phyloP scores from a whole-genome alignment of 768 basidiomycete genomes.

The Cystoderma amianthinum region DNA sequence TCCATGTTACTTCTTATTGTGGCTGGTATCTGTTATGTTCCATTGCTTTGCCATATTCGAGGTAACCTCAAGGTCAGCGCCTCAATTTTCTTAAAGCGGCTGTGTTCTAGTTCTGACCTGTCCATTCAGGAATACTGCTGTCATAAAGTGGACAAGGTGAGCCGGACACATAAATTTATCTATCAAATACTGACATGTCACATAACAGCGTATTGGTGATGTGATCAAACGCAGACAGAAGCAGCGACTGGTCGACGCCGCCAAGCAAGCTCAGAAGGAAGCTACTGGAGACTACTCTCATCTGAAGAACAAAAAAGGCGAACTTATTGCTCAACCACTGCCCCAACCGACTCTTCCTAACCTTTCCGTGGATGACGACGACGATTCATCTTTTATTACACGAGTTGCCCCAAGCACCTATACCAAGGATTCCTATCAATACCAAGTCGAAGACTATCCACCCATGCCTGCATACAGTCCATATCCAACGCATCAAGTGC shows the following conservation, averaged over 20 bases:
- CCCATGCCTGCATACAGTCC: constrained; percentile 77
- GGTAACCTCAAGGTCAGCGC: constrained; percentile 85
- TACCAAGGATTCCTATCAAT: constrained; percentile 50
- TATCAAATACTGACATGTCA: too few relatives aligned
- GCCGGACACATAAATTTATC: too few relatives aligned
- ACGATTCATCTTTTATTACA: constrained; percentile 52
- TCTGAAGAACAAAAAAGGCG: constrained; percentile 89
- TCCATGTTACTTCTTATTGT: constrained; percentile 75
- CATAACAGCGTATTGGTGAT: constrained; percentile 75
- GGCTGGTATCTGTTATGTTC: constrained; percentile 86
- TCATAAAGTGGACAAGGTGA: constrained; percentile 96
- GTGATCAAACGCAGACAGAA: constrained; percentile 90
- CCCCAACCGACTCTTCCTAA: constrained; percentile 95
- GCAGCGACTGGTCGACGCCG: constrained; percentile 76
- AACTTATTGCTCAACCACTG: constrained; percentile 68
- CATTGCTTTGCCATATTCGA: constrained; percentile 91
- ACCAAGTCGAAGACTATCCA: constrained; percentile 51
- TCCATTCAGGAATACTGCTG: constrained; percentile 84
- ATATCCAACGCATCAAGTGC: constrained; percentile 48
- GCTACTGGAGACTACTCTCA: constrained; percentile 88
- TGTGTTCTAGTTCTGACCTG: constrained; percentile 3
- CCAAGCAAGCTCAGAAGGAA: constrained; percentile 82
- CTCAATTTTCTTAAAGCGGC: not conserved
- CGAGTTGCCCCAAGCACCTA: constrained; percentile 47
- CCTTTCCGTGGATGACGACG: constrained; percentile 80